Conservation (phyloP, 1,284 basidiomycete genomes). For the Ganoderma resinaceum region DNA sequence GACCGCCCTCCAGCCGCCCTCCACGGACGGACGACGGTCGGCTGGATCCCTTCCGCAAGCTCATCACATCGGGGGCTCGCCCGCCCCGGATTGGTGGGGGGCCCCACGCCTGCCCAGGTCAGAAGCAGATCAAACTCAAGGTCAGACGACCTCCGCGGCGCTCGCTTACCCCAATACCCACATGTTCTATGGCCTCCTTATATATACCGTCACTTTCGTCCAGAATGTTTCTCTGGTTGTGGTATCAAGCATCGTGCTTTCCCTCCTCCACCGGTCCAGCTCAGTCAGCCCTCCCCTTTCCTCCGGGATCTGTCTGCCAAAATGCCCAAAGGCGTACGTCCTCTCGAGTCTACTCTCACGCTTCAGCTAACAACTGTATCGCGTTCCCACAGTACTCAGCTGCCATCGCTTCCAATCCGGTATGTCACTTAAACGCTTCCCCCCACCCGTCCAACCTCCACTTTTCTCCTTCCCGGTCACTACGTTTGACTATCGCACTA, state of each 20-base stretch:
- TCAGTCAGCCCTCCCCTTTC: slow-evolving; percentile 11
- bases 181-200: slow-evolving; percentile 11
- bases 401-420: slow-evolving; percentile 47
- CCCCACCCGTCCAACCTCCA: slow-evolving; percentile 2
- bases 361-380: neutral
- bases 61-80: neutral
- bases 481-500: neutral
- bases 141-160: slow-evolving; percentile 23
- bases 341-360: neutral
- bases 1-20: neutral
- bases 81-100: slow-evolving; percentile 12
- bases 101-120: slow-evolving; percentile 17
- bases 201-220: slow-evolving; percentile 13
- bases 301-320: slow-evolving; percentile 22
- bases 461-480: neutral
- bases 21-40: neutral
- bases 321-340: slow-evolving; percentile 42
- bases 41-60: neutral
- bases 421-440: slow-evolving; percentile 25
- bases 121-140: neutral
- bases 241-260: slow-evolving; percentile 20
- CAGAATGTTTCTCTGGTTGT: slow-evolving; percentile 16
- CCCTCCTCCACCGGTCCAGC: slow-evolving; percentile 22
- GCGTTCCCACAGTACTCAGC: slow-evolving; percentile 42
- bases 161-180: slow-evolving; percentile 15